Evolutionary conservation across 148 eudicot species (phyloP).

Genomic region (Agrostemma githago): DNA sequence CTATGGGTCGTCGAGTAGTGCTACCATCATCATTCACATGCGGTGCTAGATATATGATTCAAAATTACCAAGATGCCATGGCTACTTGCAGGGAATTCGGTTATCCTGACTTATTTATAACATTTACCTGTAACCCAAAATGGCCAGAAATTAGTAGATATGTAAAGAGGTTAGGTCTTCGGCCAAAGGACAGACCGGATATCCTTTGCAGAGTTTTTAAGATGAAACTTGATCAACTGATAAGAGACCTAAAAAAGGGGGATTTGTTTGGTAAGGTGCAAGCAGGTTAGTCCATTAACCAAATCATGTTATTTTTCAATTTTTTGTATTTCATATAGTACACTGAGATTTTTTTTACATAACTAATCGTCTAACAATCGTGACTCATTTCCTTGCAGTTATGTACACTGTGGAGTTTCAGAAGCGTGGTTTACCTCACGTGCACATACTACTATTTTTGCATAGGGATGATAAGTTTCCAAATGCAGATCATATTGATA

Average conservation of each 20-base stretch:
- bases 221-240: not conserved
- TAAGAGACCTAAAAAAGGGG: not conserved
- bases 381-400: not conserved
- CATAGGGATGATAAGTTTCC: not conserved
- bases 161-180: no score
- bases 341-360: not conserved
- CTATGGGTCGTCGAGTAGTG: no score
- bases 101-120: no score
- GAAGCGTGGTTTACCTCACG: not conserved
- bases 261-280: not conserved
- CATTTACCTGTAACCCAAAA: no score
- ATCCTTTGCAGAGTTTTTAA: not conserved
- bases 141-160: no score
- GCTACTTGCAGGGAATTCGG: not conserved
- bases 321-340: not conserved
- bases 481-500: not conserved
- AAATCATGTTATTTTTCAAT: not conserved
- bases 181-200: not conserved
- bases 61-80: conserved; percentile 4
- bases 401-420: not conserved
- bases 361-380: not conserved
- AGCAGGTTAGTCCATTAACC: not conserved
- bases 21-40: not conserved
- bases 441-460: not conserved
- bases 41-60: not conserved